A percentile compares a stretch with the other conserved stretches of the same genome.
Conservation (phyloP, 345 rosid genomes). For the Murraya paniculata region DNA sequence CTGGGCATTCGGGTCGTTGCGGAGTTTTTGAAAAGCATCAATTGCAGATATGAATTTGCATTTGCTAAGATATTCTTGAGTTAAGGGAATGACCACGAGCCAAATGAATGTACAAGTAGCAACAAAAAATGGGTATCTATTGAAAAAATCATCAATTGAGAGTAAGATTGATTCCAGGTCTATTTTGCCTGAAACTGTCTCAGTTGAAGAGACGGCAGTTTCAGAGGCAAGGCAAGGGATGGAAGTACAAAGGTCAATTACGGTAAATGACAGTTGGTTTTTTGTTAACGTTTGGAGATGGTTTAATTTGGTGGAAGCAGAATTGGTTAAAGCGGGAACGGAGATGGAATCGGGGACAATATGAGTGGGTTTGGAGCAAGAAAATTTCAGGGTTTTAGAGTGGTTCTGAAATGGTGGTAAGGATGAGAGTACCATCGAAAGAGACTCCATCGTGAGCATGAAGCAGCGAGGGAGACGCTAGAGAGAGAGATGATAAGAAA, state of each 20-base stretch:
- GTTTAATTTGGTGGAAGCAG: neutral
- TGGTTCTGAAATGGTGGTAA: slow-evolving; percentile 38
- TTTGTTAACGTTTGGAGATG: slow-evolving; percentile 19
- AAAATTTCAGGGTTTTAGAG: slow-evolving; percentile 27
- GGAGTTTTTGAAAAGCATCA: slow-evolving; percentile 66
- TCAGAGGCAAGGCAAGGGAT: slow-evolving; percentile 65
- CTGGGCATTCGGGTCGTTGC: slow-evolving; percentile 56
- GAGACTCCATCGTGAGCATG: slow-evolving; percentile 36
- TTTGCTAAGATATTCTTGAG: slow-evolving; percentile 56
- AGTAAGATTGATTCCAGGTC: slow-evolving; percentile 62
- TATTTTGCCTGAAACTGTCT: slow-evolving; percentile 44
- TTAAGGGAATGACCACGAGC: slow-evolving; percentile 64
- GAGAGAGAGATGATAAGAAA: slow-evolving; percentile 12
- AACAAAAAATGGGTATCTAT: slow-evolving; percentile 82
- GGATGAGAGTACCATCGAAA: slow-evolving; percentile 33
- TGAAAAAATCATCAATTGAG: slow-evolving; percentile 69
- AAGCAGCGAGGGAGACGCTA: neutral
- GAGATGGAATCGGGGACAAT: neutral
- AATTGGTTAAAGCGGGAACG: neutral
- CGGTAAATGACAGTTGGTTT: slow-evolving; percentile 38
- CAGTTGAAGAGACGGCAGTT: slow-evolving; percentile 28
- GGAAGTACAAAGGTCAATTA: slow-evolving; percentile 34
- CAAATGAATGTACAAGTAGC: slow-evolving; percentile 78
- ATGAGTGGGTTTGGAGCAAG: slow-evolving; percentile 6
- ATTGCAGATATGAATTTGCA: slow-evolving; percentile 63